Evolutionary conservation across 2,329 filamentous ascomycete genomes (phyloP).

Genomic region (Hansfordia pulvinata): DNA sequence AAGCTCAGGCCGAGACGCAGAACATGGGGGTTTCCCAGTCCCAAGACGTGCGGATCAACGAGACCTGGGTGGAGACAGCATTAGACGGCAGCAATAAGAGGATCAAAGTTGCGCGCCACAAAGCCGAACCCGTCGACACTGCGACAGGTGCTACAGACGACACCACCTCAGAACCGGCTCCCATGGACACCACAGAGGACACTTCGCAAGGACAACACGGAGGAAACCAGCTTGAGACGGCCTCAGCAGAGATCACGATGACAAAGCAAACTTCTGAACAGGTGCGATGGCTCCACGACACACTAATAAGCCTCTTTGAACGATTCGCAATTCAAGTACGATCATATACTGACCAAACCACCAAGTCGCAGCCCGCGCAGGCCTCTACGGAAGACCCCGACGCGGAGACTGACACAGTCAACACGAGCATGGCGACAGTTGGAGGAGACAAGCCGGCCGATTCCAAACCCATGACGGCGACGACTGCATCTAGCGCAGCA

Average conservation of each 20-base stretch:
- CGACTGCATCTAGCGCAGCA: conserved; percentile 4
- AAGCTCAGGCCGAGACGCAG: conserved; percentile 12
- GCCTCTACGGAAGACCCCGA: no score
- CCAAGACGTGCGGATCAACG: conserved; percentile 16
- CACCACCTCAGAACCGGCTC: no score
- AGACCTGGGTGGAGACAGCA: conserved; percentile 25
- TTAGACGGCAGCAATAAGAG: conserved; percentile 25
- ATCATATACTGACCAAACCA: no score
- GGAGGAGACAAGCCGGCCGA: neutral
- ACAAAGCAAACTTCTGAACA: no score
- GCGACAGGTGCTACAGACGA: conserved; percentile 1
- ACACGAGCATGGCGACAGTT: no score
- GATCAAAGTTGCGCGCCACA: conserved; percentile 19
- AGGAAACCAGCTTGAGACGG: no score
- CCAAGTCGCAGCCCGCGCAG: neutral
- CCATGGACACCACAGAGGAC: conserved; percentile 2
- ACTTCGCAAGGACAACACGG: no score
- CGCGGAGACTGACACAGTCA: neutral
- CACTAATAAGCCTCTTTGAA: no score
- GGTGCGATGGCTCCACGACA: no score
- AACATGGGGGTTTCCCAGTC: conserved; percentile 10
- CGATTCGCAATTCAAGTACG: neutral
- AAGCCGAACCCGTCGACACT: conserved; percentile 2
- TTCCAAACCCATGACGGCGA: neutral
- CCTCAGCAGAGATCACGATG: no score